phyloP scores from a whole-genome alignment of 352 stramenopile genomes.

The Phytophthora ohioensis region DNA sequence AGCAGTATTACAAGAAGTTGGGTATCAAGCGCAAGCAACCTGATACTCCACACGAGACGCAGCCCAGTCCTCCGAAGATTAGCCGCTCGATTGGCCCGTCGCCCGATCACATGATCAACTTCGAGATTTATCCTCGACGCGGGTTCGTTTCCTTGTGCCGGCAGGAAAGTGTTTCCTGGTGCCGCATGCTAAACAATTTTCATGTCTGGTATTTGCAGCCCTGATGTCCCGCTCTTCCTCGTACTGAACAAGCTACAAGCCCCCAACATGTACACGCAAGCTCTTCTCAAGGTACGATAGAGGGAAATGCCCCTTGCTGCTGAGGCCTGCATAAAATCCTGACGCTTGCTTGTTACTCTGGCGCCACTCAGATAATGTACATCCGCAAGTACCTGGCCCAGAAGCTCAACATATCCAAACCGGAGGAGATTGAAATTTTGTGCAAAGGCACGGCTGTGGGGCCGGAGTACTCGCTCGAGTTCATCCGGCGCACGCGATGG shows the following conservation, averaged over 20 bases:
- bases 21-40: constrained; percentile 68
- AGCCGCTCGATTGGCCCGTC: constrained; percentile 40
- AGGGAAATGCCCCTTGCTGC: not conserved
- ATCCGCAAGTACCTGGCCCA: constrained; percentile 73
- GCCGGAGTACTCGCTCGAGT: constrained; percentile 71
- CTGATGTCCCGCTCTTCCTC: constrained; percentile 55
- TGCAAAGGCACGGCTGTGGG: constrained; percentile 57
- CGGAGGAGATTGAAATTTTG: constrained; percentile 68
- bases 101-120: constrained; percentile 48
- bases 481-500: constrained; percentile 72
- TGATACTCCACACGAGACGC: constrained; percentile 14
- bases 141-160: constrained; percentile 35
- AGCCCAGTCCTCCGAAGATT: constrained; percentile 17
- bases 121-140: constrained; percentile 55
- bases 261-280: constrained; percentile 52
- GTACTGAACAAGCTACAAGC: constrained; percentile 39
- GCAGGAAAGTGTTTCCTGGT: no score
- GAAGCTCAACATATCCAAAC: constrained; percentile 43
- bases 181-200: no score
- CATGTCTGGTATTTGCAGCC: constrained; percentile 23
- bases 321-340: not conserved
- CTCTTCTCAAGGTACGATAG: constrained; percentile 50
- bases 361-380: constrained; percentile 51
- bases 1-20: constrained; percentile 53
- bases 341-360: not conserved